Evolutionary conservation across 257 asterid species (phyloP), one percentile per base, ranked within the genome.

Genomic region (Vinca minor): DNA sequence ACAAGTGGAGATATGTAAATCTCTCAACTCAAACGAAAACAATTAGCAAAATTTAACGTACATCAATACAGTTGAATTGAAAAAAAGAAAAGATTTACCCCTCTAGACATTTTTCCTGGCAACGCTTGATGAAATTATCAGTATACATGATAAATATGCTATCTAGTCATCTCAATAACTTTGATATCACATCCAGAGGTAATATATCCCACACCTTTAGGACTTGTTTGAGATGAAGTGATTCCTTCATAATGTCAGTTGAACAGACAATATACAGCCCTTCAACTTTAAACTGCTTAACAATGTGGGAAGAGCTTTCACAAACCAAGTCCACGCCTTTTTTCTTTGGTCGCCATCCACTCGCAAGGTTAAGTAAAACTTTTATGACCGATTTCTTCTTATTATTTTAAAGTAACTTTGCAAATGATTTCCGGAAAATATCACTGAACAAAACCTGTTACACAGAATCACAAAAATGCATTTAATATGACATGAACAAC

Each of bases 331-430:
- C 86, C 70, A 83, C 79, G 29, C 63, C 68, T 65, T 59, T 69
- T 57, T 72, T 87, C 79, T 74, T 79, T 5, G 92, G 92, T 66
- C 87, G 82, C 95, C 95, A 84, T 38, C 95, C 95, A 32, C 81
- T 66, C 47, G 92, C 84, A 63, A 84, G 80, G 74, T 76, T 83
- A 63, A 79, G 71, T 59, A 87, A 60, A 26, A 76, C 56, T 35
- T 54, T 71, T 12, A 84, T 34, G 46, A 70, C 83, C 57, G 74
- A 63, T 58, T 76, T 82, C 76, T 69, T 84, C 28, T 65, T 35
- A 29, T 55, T 53, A n/a, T 78, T 66, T 9, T 80, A 61, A 57
- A 18, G 55, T 73, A 87, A 41, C 32, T 65, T 69, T 48, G 35
- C 71, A 75, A 84, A 87, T 11, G 95, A 81, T 69, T 69, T 81